phyloP scores from a whole-genome alignment of 345 rosid species.

The Camelina sativa region DNA sequence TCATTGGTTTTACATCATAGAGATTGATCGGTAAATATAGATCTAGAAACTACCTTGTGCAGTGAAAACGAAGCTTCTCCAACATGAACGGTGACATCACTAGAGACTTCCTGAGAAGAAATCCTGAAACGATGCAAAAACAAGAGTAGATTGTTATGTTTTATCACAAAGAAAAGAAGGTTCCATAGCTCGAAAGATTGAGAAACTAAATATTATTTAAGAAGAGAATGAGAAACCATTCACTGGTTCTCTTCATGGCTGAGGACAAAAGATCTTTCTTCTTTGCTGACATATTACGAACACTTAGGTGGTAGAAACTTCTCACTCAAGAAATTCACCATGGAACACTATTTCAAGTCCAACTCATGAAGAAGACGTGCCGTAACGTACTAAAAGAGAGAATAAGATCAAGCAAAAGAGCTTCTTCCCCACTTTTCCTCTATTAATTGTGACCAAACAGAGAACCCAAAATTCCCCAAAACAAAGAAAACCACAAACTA shows the following conservation, averaged over 20 bases:
- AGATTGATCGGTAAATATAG: background rate
- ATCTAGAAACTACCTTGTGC: conserved; percentile 64
- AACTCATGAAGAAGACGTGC: conserved; percentile 46
- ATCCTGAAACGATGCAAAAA: conserved; percentile 59
- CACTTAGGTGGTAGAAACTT: conserved; percentile 46
- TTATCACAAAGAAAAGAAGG: background rate
- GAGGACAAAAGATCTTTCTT: conserved; percentile 82
- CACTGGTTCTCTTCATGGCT: conserved; percentile 94
- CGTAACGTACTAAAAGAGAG: conserved; percentile 25
- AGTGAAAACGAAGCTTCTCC: conserved; percentile 78
- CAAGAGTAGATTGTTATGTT: background rate
- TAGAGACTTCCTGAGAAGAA: conserved; percentile 91
- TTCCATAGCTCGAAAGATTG: background rate
- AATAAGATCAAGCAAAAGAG: conserved; percentile 32
- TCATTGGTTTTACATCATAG: conserved; percentile 5
- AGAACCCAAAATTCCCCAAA: conserved; percentile 8
- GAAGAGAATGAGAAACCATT: conserved; percentile 57
- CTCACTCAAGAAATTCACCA: conserved; percentile 56
- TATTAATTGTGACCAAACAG: conserved; percentile 28
- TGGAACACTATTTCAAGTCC: conserved; percentile 44
- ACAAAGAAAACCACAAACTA: conserved; percentile 32
- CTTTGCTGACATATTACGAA: conserved; percentile 58
- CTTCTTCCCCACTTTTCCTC: conserved; percentile 36
- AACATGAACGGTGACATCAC: conserved; percentile 79
- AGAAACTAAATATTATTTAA: background rate